Evolutionary conservation across 2,329 filamentous ascomycete genomes (phyloP), one percentile per base, ranked within the genome.

Genomic region (Trichoderma sp.): DNA sequence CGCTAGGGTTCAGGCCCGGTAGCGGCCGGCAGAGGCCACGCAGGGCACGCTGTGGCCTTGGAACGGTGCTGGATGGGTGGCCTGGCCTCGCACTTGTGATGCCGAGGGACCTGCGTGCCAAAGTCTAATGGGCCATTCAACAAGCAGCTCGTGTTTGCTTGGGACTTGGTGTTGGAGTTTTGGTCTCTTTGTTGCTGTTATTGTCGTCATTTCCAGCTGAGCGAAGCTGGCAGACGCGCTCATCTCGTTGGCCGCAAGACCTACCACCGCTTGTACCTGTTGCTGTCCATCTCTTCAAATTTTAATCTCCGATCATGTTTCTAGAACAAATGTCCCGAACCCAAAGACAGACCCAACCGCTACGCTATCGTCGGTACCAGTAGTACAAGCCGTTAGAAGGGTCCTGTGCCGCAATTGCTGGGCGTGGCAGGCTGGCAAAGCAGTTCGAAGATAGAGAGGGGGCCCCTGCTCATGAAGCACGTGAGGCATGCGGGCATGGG

Each of bases 1-100:
- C 69, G 69, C 69, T 56, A 70, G 57, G 64, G 58, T 70, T 70
- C 64, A 62, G 52, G 13, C 57, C 58, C 37, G 53, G 53, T 43
- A 58, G 64, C 49, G 60, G 60, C 47, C 31, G 60, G 60, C 60
- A 53, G 40, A 49, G 52, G 37, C 40, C 19, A 53, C 19, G 49
- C 61, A 29, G 19, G 29, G 14, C 6, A 55, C 27, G 33, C 33
- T 8, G 61, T 43, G 49, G 49, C 40, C 55, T 58, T 58, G 55
- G 35, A 58, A 58, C 37, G 53, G 37, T 47, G 29, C 19, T 47
- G 40, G 16, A 40, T 47, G 29, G 47, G 24, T 31, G 61, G 52
- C 52, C 52, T 55, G 52, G 52, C 16, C 24, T 29, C 27, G 24
- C 27, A 56, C 61, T 64, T 64, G 62, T 65, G 52, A 47, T 66